Evolutionary conservation across 2,329 filamentous ascomycete genomes (phyloP), one percentile per base, ranked within the genome.

Genomic region (Pezicula carpinea): DNA sequence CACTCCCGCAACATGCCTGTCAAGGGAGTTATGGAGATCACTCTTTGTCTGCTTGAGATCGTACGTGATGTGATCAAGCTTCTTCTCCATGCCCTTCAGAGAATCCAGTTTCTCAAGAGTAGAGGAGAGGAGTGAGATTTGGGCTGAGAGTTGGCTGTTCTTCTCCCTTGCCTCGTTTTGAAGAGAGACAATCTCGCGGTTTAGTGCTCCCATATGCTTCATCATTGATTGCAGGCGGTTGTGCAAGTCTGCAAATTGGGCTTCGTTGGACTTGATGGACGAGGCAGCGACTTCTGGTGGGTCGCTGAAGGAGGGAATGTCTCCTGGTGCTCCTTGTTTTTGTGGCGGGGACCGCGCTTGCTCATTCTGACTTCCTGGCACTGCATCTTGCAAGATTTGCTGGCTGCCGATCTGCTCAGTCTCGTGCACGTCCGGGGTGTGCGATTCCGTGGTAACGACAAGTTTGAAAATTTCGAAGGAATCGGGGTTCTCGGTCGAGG

Each of bases 391-490:
- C 41, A 49, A 18, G 29, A 45, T 34, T 18, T 51, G 41, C 14
- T 26, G 26, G 26, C 26, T 29, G 13, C 26, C 26, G 10, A 29
- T 11, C 13, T 53, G 50, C 23, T 55, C 51, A 59, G 60, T 51
- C 35, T 64, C 47, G 18, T 51, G 35, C n/a, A 64, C 59, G 42
- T 67, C 60, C 22, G 59, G 47, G 60, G 46, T 51, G 26, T 58
- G 64, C 23, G 65, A 64, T 21, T 81, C 77, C 10, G 78, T 83
- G 61, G 83, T 80, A 43, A 93, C 80, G 31, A 87, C 76, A 63
- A 97, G 79, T 65, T 92, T 95, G 74, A 91, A 93, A 55, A 96
- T 68, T 68, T 99, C 93, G 61, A 96, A 95, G 5, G 89, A 95
- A 69, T 99, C 93, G 1, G 93, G 90, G 59, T 83, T 91, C 56